Evolutionary conservation across 306 rosid genomes (phyloP), one percentile per base, ranked within the genome.

Genomic region (Malus fusca): DNA sequence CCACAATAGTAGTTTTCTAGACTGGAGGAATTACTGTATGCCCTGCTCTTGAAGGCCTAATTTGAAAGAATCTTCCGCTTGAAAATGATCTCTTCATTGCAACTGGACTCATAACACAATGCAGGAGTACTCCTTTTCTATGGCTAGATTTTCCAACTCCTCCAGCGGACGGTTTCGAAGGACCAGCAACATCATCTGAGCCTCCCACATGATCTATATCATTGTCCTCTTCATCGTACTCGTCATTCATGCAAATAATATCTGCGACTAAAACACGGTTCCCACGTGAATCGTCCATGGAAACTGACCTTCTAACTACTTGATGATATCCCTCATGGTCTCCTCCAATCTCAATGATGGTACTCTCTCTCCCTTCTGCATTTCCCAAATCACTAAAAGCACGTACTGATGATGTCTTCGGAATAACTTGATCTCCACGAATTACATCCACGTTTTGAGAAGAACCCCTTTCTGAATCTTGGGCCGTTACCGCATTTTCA

Each of bases 11-110:
- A 63, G 43, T 15, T 63, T 73, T 61, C 87, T 81, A 91, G 30
- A 88, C 37, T 31, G 90, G 93, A 80, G 88, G 72, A 79, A 88
- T 74, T 62, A 70, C 71, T 42, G 91, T 78, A 70, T 84, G 88
- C 53, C 84, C 74, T 67, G 86, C 87, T 87, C 93, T 87, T 64
- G 90, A 87, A 73, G 79, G 87, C 81, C 85, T 87, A 25, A 82
- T 64, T 52, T 84, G 79, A 2, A 83, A 90, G 81, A 92, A 84
- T 75, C 98, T 88, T 23, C 97, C 96, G 77, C 97, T 85, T 7
- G 97, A 92, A 81, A 92, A 87, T 14, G 97, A 92, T 79, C 97
- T 92, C 93, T 90, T 94, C 94, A 91, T 88, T 71, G 90, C 76
- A 79, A 85, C 85, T 72, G 97, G 95, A 81, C 88, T 86, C 84